Percentiles rank a stretch among this genome's conserved stretches.
Evolutionary conservation across 2,329 filamentous ascomycete genomes (phyloP).

Genomic region (Samsoniella hepiali): DNA sequence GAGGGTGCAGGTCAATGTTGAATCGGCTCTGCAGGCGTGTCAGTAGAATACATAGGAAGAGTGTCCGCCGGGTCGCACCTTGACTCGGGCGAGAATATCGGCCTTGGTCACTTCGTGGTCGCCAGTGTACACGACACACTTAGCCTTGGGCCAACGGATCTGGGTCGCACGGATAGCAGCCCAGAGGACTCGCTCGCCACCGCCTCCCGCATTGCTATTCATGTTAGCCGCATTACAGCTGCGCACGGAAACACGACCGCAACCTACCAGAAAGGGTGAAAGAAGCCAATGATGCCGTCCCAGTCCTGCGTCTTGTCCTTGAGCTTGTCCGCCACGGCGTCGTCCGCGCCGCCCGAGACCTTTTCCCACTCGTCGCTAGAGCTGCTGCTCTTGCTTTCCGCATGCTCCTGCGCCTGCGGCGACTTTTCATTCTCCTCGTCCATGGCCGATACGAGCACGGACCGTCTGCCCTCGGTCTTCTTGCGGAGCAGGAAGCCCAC

Average conservation of each 20-base stretch:
- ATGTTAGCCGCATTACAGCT: conserved; percentile 1
- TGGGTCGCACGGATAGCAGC: conserved; percentile 91
- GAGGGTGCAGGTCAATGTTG: conserved; percentile 83
- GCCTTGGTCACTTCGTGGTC: conserved; percentile 85
- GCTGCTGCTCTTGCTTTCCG: conserved; percentile 32
- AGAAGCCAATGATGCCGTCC: conserved; percentile 89
- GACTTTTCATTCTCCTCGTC: conserved; percentile 43
- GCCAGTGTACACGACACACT: conserved; percentile 91
- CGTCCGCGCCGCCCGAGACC: conserved; percentile 49
- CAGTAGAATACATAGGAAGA: conserved; percentile 11
- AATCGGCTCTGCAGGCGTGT: conserved; percentile 64
- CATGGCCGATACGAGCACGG: conserved; percentile 53
- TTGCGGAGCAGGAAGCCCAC: conserved; percentile 61
- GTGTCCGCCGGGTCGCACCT: conserved; percentile 44
- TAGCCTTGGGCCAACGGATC: conserved; percentile 79
- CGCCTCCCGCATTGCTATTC: conserved; percentile 87
- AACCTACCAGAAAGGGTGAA: conserved; percentile 90
- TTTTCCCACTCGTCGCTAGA: conserved; percentile 68
- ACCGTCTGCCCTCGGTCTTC: conserved; percentile 60
- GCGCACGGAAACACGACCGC: conserved; percentile 18
- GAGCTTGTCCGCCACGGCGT: conserved; percentile 32
- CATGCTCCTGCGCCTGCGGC: conserved; percentile 33
- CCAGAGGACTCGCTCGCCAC: conserved; percentile 94
- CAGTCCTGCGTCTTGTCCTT: conserved; percentile 56
- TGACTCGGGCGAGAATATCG: conserved; percentile 72